phyloP scores from a whole-genome alignment of 306 rosid species.

The Phaseolus lunatus region DNA sequence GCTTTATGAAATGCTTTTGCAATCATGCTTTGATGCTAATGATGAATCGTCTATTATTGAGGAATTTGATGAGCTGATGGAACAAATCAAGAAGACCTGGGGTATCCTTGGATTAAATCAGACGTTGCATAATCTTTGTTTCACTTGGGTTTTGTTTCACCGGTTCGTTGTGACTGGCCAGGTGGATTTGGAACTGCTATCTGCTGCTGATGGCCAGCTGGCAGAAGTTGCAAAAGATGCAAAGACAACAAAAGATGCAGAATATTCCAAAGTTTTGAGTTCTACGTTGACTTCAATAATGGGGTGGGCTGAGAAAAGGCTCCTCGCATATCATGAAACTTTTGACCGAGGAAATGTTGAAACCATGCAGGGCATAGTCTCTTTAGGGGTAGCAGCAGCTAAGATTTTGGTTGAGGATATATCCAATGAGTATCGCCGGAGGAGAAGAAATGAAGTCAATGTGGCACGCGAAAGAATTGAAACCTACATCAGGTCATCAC shows the following conservation, averaged over 20 bases:
- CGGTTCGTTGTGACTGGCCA: constrained; percentile 95
- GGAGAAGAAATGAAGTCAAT: constrained; percentile 87
- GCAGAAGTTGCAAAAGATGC: constrained; percentile 96
- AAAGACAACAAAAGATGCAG: constrained; percentile 84
- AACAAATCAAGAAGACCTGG: constrained; percentile 98
- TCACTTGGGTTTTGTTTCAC: constrained; percentile 94
- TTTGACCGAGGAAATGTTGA: constrained; percentile 81
- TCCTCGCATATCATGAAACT: constrained; percentile 98
- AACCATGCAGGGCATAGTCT: constrained; percentile 90
- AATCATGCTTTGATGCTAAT: constrained; percentile 78
- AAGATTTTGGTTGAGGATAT: constrained; percentile 92
- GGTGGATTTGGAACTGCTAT: constrained; percentile 77
- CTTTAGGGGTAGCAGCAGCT: constrained; percentile 93
- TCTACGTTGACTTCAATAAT: constrained; percentile 84
- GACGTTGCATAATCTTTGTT: constrained; percentile 86
- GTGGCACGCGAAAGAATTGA: constrained; percentile 94
- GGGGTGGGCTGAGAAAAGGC: constrained; percentile 99
- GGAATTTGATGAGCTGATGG: constrained; percentile 94
- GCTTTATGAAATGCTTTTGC: constrained; percentile 85
- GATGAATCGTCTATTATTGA: constrained; percentile 84
- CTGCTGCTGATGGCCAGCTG: constrained; percentile 75
- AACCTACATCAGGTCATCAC: constrained; percentile 92
- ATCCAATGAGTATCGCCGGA: constrained; percentile 90
- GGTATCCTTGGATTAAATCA: constrained; percentile 93
- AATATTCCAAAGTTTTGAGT: constrained; percentile 82